phyloP scores from a whole-genome alignment of 768 basidiomycete genomes.

The Stropharia rugosoannulata region DNA sequence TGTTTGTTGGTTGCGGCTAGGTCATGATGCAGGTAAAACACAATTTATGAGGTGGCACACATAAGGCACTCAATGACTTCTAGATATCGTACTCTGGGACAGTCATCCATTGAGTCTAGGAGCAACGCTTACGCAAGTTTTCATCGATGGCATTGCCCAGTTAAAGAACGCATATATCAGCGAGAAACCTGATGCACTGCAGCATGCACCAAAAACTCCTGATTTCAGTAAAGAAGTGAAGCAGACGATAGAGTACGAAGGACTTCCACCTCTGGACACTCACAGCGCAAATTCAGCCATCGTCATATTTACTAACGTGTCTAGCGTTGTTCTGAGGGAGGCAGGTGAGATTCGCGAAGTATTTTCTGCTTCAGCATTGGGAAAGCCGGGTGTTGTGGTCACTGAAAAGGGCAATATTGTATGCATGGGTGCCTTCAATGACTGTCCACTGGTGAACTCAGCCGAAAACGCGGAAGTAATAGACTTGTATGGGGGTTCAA shows the following conservation, averaged over 20 bases:
- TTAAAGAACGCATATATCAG: conserved; percentile 42
- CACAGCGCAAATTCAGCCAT: conserved; percentile 32
- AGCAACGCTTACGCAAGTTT: conserved; percentile 79
- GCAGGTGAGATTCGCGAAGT: conserved; percentile 30
- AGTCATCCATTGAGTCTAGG: conserved; percentile 76
- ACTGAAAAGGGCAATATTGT: conserved; percentile 53
- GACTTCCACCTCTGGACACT: conserved; percentile 61
- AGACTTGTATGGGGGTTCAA: conserved; percentile 65
- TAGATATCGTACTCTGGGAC: conserved; percentile 74
- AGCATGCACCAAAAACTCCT: conserved; percentile 53
- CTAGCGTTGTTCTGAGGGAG: conserved; percentile 41
- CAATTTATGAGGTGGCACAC: not conserved
- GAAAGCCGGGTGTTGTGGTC: conserved; percentile 39
- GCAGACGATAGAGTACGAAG: conserved; percentile 56
- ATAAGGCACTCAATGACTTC: not conserved
- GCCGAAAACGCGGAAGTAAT: conserved; percentile 32
- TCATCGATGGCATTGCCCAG: conserved; percentile 84
- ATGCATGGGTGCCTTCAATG: conserved; percentile 43
- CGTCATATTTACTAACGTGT: conserved; percentile 68
- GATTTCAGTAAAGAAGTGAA: conserved; percentile 59
- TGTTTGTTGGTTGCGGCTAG: not conserved
- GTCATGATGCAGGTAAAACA: conserved; percentile 64
- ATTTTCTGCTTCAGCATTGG: conserved; percentile 21
- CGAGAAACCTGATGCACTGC: conserved; percentile 53
- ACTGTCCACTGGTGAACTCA: conserved; percentile 21